Conservation (phyloP, 306 rosid genomes). For the Quercus variabilis region DNA sequence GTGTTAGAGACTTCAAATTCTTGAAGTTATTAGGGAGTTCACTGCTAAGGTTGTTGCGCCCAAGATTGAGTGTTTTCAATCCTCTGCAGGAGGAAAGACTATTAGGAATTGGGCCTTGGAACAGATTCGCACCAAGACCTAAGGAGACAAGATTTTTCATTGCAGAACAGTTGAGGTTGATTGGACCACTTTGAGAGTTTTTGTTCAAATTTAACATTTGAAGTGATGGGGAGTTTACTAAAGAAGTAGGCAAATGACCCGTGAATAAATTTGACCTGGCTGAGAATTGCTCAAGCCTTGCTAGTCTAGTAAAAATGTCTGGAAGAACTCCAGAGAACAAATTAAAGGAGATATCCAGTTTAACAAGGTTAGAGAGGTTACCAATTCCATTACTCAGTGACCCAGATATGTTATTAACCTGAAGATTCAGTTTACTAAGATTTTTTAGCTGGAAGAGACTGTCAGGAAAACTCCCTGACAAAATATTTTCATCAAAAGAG, state of each 20-base stretch:
- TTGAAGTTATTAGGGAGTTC: not conserved
- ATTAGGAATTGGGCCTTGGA: conserved; percentile 34
- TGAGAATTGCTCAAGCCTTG: conserved; percentile 1
- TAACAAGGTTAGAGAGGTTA: too few relatives aligned
- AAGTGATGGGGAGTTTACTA: conserved; percentile 22
- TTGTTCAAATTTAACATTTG: conserved; percentile 14
- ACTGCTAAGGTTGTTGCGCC: conserved; percentile 17
- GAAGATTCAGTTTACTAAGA: not conserved
- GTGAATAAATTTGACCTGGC: conserved; percentile 20
- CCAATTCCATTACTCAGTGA: too few relatives aligned
- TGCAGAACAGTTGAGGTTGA: not conserved
- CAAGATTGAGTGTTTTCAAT: conserved; percentile 26
- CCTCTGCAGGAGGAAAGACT: conserved; percentile 32
- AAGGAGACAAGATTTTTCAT: conserved; percentile 30
- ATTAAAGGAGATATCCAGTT: too few relatives aligned
- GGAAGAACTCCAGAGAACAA: conserved; percentile 10
- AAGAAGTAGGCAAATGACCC: conserved; percentile 19
- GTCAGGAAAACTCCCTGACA: conserved; percentile 9
- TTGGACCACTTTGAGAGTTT: conserved; percentile 18
- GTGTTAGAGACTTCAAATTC: too few relatives aligned
- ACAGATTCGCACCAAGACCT: conserved; percentile 25
- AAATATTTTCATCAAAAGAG: not conserved
- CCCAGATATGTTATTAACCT: too few relatives aligned
- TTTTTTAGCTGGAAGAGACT: not conserved
- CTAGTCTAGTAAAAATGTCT: conserved; percentile 16